A percentile compares a stretch with the other conserved stretches of the same genome.
Evolutionary conservation across 345 rosid genomes (phyloP).

Genomic region (Psidium guajava): DNA sequence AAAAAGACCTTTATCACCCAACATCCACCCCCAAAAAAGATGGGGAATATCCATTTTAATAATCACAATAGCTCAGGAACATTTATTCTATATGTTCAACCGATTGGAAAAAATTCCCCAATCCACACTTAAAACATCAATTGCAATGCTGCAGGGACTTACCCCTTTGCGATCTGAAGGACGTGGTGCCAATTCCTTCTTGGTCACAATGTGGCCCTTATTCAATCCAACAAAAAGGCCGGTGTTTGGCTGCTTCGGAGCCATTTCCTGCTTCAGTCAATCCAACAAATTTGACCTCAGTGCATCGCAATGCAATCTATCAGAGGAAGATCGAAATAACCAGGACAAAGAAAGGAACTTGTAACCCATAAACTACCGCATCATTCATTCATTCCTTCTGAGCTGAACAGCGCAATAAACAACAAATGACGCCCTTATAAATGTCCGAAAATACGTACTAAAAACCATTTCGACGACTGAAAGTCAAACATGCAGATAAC

Average conservation of each 20-base stretch:
- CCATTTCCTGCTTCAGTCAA: conserved; percentile 44
- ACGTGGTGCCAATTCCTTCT: too few species aligned
- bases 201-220: too few species aligned
- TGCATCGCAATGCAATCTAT: background rate
- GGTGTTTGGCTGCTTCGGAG: too few species aligned
- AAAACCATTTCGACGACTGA: background rate
- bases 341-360: background rate
- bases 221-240: too few species aligned
- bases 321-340: background rate
- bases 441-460: background rate
- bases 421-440: background rate
- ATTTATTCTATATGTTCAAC: background rate
- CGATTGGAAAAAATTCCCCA: background rate
- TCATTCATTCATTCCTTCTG: background rate
- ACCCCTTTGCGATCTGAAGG: too few species aligned
- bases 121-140: background rate
- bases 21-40: background rate
- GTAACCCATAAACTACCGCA: background rate
- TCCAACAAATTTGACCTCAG: conserved; percentile 11
- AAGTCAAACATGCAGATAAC: background rate
- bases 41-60: background rate
- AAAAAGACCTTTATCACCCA: background rate
- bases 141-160: background rate
- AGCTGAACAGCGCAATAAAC: background rate
- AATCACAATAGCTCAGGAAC: background rate